A percentile compares a stretch with the other conserved stretches of the same genome.
Conservation (phyloP, 2,329 filamentous ascomycete genomes). For the Aureobasidium sp. region DNA sequence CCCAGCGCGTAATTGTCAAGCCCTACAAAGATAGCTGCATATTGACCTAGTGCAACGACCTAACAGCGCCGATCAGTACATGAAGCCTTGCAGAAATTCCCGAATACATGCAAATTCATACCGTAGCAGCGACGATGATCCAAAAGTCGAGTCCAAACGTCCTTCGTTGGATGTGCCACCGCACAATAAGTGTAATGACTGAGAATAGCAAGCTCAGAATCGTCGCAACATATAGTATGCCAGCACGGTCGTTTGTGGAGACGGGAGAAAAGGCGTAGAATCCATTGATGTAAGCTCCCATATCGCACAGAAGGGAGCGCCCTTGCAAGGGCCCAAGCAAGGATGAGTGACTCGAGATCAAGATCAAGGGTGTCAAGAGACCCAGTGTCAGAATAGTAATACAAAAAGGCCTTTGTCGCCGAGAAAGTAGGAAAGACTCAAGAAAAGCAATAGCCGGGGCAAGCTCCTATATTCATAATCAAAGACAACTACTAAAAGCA, state of each 20-base stretch:
- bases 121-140: conserved; percentile 21
- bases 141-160: conserved; percentile 26
- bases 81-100: neutral
- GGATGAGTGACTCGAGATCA: neutral
- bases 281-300: conserved; percentile 13
- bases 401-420: neutral
- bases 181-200: conserved; percentile 21
- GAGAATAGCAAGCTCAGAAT: conserved; percentile 25
- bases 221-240: conserved; percentile 25
- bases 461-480: neutral
- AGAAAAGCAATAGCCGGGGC: neutral
- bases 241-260: conserved; percentile 22
- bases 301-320: neutral
- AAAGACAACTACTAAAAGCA: too few relatives aligned
- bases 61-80: neutral
- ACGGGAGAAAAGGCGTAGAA: conserved; percentile 18
- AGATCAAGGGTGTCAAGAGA: neutral
- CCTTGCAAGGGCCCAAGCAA: neutral
- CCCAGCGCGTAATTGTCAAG: conserved; percentile 15
- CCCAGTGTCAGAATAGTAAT: neutral
- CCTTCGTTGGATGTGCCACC: conserved; percentile 23
- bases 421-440: neutral
- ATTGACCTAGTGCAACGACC: conserved; percentile 20
- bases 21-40: conserved; percentile 20
- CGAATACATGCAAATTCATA: neutral